Base-by-base conservation (phyloP, 1,284 basidiomycete species). In the Nidula niveotomentosa region DNA sequence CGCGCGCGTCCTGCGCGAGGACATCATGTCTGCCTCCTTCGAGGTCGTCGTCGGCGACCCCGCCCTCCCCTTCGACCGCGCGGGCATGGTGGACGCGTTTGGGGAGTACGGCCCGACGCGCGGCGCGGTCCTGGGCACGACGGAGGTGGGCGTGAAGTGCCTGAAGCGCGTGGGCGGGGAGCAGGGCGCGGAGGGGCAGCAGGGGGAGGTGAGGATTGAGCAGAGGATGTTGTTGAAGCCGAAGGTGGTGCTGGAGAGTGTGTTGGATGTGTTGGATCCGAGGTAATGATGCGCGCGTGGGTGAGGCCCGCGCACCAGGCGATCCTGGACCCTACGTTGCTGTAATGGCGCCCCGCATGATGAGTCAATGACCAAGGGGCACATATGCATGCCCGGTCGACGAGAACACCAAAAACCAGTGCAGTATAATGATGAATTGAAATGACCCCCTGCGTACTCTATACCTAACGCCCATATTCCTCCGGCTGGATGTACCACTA, bases 21-120 rank as follows among this genome's bases (percentile, higher is more conserved):
- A 88, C 57, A 87, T 88, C 62, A 81, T 90, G 75, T 86, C 84
- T 6, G 86, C 87, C 3, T 81, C 78, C 58, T 90, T 90, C 62
- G 85, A 90, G 62, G 78, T 90, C 36, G 69, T 87, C 45, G 75
- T 81, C 34, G 77, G 82, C 1, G 81, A 86, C 53, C 75, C 78
- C 53, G 78, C 76, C 9, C 70, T 75, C 15, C 36, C 63, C 12
- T 89, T 84, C 65, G 79, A 83, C 53, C 65, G 73, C 0, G 69
- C 72, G 33, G 69, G 71, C 52, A 90, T 91, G 88, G 67, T 70
- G 34, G 88, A 91, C 64, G 81, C 80, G 44, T 90, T 90, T 68
- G 81, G 80, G 45, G 80, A 84, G 43, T 83, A 83, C 61, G 80
- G 76, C n/a, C 65, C 74, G 15, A 77, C 79, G 12, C 71, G 69